Evolutionary conservation across 176 grass and related monocot species (phyloP).

Genomic region (Pontederia paniculata): DNA sequence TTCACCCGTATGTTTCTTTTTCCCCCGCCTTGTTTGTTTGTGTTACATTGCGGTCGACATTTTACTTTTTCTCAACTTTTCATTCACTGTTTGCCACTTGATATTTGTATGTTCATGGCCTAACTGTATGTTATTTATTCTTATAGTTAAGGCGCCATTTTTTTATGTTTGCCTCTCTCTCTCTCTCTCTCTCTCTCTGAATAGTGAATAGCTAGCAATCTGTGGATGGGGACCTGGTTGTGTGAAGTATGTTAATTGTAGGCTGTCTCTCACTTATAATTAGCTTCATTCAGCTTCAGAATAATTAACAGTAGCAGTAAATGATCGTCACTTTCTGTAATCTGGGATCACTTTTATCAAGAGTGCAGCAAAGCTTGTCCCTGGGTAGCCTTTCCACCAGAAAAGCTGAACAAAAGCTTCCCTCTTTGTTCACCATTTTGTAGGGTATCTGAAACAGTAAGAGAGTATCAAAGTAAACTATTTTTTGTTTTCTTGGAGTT

Average conservation of each 20-base stretch:
- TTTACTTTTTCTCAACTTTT: no score
- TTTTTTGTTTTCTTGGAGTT: neutral
- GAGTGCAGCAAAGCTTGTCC: slow-evolving; percentile 3
- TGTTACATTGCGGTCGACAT: no score
- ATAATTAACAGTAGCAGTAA: neutral
- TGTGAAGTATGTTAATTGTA: no score
- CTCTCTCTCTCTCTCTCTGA: no score
- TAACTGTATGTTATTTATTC: no score
- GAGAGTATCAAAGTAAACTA: neutral
- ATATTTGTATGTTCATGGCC: no score
- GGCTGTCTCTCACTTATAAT: neutral
- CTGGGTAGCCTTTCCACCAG: slow-evolving; percentile 3
- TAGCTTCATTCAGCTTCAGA: neutral
- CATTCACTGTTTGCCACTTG: no score
- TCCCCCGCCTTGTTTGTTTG: neutral
- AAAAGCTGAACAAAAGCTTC: slow-evolving; percentile 19
- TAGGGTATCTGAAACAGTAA: slow-evolving; percentile 2
- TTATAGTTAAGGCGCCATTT: no score
- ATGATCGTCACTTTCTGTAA: slow-evolving; percentile 1
- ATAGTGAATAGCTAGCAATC: no score
- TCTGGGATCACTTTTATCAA: slow-evolving; percentile 10
- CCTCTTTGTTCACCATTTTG: slow-evolving; percentile 2
- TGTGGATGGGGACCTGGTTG: no score
- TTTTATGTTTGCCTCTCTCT: no score
- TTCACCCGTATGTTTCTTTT: slow-evolving; percentile 72